Base-by-base conservation (phyloP, 108 stramenopile genomes). In the Pinguiococcus pyrenoidosus region DNA sequence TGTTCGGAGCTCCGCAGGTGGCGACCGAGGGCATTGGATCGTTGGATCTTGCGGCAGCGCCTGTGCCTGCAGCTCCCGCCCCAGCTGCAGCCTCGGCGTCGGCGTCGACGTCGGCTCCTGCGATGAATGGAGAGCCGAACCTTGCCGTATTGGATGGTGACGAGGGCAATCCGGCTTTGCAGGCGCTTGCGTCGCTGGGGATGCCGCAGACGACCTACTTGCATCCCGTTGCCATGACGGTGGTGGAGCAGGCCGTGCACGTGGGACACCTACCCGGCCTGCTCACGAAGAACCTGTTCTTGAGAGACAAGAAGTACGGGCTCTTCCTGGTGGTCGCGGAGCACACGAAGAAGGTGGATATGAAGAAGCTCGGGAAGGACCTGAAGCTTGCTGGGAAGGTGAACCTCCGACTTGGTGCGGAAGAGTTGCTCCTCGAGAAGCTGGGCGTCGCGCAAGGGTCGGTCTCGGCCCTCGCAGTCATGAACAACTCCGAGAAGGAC, bases 361-460 rank as follows among this genome's bases (percentile, higher is more conserved):
- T 85, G 26, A 89, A 87, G 56, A 73, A 70, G 14, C 62, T 94
- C 29, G 87, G 68, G 30, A 71, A 62, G 42, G 29, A 73, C 21
- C 68, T 94, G 21, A 78, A 78, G n/a, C 69, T 94, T 45, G 62
- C 70, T 20, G 88, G 87, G 9, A 86, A 87, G 44, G 73, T 72
- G 41, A 89, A 90, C 44, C 58, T 94, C 32, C 82, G 92, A 22
- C 57, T 94, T 44, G 89, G 87, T 7, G 77, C 79, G 37, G 78
- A 68, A 48, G 75, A 56, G 0, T 25, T 67, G 6, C 51, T 94
- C 26, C 37, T 57, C 25, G 72, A 79, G 20, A 60, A 73, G 7
- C 67, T 94, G 33, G 71, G 73, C 18, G 81, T 77, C 20, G 75
- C 73, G 51, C 80, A 74, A 32, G 92, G 92, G 9, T 72, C 83